Base-by-base conservation (phyloP, 805 yeast genomes). In the Millerago galiae region DNA sequence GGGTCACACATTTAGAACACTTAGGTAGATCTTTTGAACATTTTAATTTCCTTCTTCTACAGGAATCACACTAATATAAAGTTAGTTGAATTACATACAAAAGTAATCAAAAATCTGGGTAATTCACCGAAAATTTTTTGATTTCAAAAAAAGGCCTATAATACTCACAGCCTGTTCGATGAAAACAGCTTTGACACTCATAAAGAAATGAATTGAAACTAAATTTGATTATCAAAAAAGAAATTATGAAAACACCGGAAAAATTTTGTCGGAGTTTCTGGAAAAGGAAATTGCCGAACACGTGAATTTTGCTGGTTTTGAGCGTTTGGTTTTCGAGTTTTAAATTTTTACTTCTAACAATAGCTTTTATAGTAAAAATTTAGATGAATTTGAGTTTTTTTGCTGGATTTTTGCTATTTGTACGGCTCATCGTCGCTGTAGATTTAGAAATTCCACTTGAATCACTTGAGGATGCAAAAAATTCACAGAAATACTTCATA, bases 1-100 rank as follows among this genome's bases (percentile, higher is more conserved):
- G 87, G 42, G 74, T 77, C 8, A 70, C 60, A 65, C 96, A 87
- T 55, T 85, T 85, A 35, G 80, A 66, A 56, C 95, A 87, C 48
- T 73, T 75, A 2, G 95, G 96, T 24, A 63, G 70, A 46, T 81
- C 86, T 54, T 85, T 87, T 26, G 95, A 79, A 58, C 96, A 87
- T 56, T 80, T 81, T 46, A 86, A 70, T 62, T 87, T 87, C 42
- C 93, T 70, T 51, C 79, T 75, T 30, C 95, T 74, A 58, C 96
- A 87, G 3, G 90, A 79, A 60, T 87, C 95, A 61, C 96, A 87
- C 72, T 44, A 24, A 15, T 17, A 17, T 4, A 15, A 34, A 4
- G 52, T 44, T 15, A 9, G 17, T 4, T 27, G 28, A 14, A 24
- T n/a, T n/a, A n/a, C 5, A 8, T n/a, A 8, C 15, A 7, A 28